Conservation (phyloP, 306 rosid genomes). For the Ammopiptanthus mongolicus region DNA sequence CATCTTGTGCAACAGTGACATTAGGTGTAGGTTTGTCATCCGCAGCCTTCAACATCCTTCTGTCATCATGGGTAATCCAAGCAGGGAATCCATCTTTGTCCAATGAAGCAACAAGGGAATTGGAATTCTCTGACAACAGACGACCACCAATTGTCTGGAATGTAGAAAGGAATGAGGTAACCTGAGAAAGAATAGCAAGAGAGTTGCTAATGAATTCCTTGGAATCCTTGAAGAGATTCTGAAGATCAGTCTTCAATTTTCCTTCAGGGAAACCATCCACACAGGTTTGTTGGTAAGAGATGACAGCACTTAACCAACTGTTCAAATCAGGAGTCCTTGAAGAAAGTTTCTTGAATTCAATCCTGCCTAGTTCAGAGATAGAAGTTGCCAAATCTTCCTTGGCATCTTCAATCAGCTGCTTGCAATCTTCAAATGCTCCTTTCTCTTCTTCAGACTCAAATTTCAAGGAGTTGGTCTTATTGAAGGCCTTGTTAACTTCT, state of each 20-base stretch:
- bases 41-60: slow-evolving; percentile 54
- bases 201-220: slow-evolving; percentile 70
- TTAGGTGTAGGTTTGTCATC: slow-evolving; percentile 57
- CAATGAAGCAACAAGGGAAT: background rate
- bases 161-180: slow-evolving; percentile 25
- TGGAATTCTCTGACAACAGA: slow-evolving; percentile 12
- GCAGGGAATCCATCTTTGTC: slow-evolving; percentile 46
- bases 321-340: slow-evolving; percentile 39
- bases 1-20: slow-evolving; percentile 74
- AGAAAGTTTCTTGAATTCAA: slow-evolving; percentile 10
- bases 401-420: slow-evolving; percentile 42
- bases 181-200: slow-evolving; percentile 54
- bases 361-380: background rate
- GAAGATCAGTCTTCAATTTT: slow-evolving; percentile 40
- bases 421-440: slow-evolving; percentile 72
- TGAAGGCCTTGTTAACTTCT: slow-evolving; percentile 42
- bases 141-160: slow-evolving; percentile 23
- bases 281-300: slow-evolving; percentile 67
- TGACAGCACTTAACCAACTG: slow-evolving; percentile 85
- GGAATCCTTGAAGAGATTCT: slow-evolving; percentile 22
- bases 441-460: slow-evolving; percentile 38
- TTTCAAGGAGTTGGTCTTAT: slow-evolving; percentile 8
- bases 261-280: slow-evolving; percentile 73
- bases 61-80: slow-evolving; percentile 50
- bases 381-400: slow-evolving; percentile 46